Evolutionary conservation across 345 rosid genomes (phyloP), one percentile per base, ranked within the genome.

Genomic region (Moricandia moricandioides): DNA sequence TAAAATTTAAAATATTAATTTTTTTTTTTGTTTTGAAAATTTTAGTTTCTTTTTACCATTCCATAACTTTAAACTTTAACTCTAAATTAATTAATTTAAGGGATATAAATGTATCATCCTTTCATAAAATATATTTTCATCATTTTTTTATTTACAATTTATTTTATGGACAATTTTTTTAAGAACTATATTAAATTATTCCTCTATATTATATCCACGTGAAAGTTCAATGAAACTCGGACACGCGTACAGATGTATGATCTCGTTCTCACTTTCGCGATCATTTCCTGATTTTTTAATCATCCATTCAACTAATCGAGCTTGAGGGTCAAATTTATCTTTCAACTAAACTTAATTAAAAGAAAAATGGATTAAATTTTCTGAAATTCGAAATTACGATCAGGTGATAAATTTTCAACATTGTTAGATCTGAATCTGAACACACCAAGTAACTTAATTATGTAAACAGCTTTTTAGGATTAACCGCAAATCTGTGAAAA

Each of bases 171-270:
- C n/a, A n/a, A n/a, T n/a, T n/a, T n/a, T n/a, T n/a, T n/a, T n/a
- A n/a, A n/a, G n/a, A n/a, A n/a, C n/a, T n/a, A n/a, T n/a, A n/a
- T n/a, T n/a, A n/a, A n/a, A n/a, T n/a, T n/a, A n/a, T n/a, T n/a
- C n/a, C n/a, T n/a, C n/a, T n/a, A 45, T 58, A 43, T 47, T 59
- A 59, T 7, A 34, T 60, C 27, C 54, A 75, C 68, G 73, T 75
- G 73, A 75, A 33, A 67, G 12, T 34, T 67, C 73, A 73, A 49
- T 60, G 33, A 67, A 74, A 65, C 51, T 74, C 37, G 60, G 72
- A 43, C 78, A 58, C 58, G 57, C 59, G 49, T 31, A 57, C 13
- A 65, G 21, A 40, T 49, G 30, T 61, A 58, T 6, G 26, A 62
- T 62, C 33, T 52, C 47, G 16, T 30, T 65, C 59, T 66, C 59